These are phyloP conservation scores for Fagus crenata DNA, from an alignment of 306 rosid species.

Conservation along the genomic window DNA sequence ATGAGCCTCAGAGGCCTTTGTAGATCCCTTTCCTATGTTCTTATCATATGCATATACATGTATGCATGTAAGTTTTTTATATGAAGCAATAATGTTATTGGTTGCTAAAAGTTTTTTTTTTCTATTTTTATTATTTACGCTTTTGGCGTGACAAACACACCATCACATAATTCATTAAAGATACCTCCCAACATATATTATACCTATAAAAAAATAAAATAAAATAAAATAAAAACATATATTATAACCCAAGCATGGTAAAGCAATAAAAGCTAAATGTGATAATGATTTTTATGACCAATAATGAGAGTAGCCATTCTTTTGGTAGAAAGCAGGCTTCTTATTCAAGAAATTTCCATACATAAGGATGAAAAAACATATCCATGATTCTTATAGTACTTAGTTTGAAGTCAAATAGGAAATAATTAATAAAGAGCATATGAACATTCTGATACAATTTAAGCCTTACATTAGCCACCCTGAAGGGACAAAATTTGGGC, in stretches of 20 bases:
- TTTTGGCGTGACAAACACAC: not conserved
- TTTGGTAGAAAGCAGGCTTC: not conserved
- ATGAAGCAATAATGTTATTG: not conserved
- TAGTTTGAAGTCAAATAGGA: not conserved
- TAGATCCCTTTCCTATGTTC: not conserved
- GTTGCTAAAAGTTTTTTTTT: not conserved
- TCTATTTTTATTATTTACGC: not conserved
- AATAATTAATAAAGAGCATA: not conserved
- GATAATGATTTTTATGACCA: not conserved
- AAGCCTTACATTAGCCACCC: conserved; percentile 83
- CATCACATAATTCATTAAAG: not conserved
- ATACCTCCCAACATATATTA: not conserved
- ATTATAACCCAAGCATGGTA: not conserved
- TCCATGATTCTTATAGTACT: not conserved
- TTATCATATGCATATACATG: not conserved
- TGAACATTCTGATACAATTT: not conserved
- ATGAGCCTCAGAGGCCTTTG: not conserved
- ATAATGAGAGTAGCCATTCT: not conserved
- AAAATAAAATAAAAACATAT: not conserved
- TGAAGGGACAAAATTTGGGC: conserved; percentile 95
- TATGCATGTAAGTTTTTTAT: not conserved
- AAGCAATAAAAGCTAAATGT: not conserved
- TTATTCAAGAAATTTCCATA: not conserved
- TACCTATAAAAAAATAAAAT: not conserved
- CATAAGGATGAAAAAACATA: not conserved